Evolutionary conservation across 2,329 filamentous ascomycete species (phyloP).

Genomic region (Neonectria neomacrospora): DNA sequence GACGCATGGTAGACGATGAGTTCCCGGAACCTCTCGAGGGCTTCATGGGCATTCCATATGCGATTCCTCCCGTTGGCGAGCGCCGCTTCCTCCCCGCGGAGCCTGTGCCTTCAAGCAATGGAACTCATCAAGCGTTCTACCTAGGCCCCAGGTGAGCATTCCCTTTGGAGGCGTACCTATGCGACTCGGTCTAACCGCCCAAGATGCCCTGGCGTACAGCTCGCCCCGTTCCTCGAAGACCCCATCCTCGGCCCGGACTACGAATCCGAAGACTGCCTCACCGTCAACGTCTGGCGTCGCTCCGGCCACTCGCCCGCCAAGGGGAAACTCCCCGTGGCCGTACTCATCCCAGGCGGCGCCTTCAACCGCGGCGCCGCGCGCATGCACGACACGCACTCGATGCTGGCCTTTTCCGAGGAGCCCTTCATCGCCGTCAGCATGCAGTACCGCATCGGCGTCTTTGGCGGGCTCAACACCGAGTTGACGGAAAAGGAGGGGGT

Average conservation of each 20-base stretch:
- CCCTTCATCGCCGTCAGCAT: slow-evolving; percentile 62
- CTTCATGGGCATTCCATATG: slow-evolving; percentile 62
- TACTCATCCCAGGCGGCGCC: slow-evolving; percentile 46
- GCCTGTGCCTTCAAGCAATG: slow-evolving; percentile 43
- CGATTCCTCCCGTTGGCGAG: slow-evolving; percentile 55
- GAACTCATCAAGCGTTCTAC: slow-evolving; percentile 41
- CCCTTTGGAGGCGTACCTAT: too few relatives aligned
- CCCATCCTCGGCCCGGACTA: slow-evolving; percentile 45
- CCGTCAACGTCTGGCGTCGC: slow-evolving; percentile 42
- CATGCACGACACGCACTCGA: slow-evolving; percentile 56
- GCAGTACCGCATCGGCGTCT: slow-evolving; percentile 61
- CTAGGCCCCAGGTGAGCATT: slow-evolving; percentile 33
- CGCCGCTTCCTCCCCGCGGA: slow-evolving; percentile 54
- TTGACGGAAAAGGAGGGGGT: slow-evolving; percentile 62
- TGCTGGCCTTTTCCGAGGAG: slow-evolving; percentile 60
- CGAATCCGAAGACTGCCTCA: slow-evolving; percentile 46
- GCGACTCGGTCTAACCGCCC: slow-evolving; percentile 7
- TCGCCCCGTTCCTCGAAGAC: slow-evolving; percentile 47
- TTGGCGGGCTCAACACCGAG: slow-evolving; percentile 67
- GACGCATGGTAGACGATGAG: slow-evolving; percentile 46
- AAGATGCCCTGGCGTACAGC: slow-evolving; percentile 47
- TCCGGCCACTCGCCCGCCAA: slow-evolving; percentile 27
- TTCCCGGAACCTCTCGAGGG: slow-evolving; percentile 49
- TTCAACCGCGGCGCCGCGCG: slow-evolving; percentile 48
- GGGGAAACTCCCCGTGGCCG: slow-evolving; percentile 41